Base-by-base conservation (phyloP, 225 moss, liverwort and hornwort species). In the Takakia lepidozioides region DNA sequence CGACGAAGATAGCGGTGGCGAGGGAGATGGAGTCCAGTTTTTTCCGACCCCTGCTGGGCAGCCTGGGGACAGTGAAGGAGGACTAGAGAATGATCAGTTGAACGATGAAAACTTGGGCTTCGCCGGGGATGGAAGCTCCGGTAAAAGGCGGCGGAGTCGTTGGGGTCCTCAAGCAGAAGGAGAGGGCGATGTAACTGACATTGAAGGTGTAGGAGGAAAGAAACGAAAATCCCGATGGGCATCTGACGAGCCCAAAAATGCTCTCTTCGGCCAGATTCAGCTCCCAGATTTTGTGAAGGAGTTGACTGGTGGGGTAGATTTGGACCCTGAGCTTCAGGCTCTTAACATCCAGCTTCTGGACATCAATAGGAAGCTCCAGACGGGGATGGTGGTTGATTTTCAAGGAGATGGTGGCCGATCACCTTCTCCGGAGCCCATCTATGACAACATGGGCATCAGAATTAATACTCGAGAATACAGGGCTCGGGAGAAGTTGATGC, bases 151-250 rank as follows among this genome's bases (percentile, higher is more conserved):
- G 55, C 82, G 95, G 60, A 95, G 95, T 24, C 76, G 95, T 4
- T 95, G 95, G 95, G 95, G 84, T 47, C 95, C 95, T 43, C 89
- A 95, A 50, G 60, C 72, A 23, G 95, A 95, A 37, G 83, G 86
- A 3, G 95, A 95, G 25, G 84, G 74, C 24, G 95, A 95, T 15
- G 72, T 64, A 13, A 86, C 81, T 44, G 93, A 95, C 19, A 43
- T 19, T 7, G 93, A 90, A 43, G 93, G 86, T 14, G 68, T 72
- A 10, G 86, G 89, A 27, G 68, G 74, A 41, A 95, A 90, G 73
- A 95, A 95, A 54, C 76, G 93, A 49, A 95, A 95, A 66, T 95
- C 93, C 15, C 74, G 93, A 56, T 95, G 93, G 93, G 93, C 89
- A 20, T 68, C 81, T 15, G 93, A 95, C 57, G 93, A 89, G 54